Evolutionary conservation across 2,329 filamentous ascomycete species (phyloP), one percentile per base, ranked within the genome.

Genomic region (Acrocalymma vagum): DNA sequence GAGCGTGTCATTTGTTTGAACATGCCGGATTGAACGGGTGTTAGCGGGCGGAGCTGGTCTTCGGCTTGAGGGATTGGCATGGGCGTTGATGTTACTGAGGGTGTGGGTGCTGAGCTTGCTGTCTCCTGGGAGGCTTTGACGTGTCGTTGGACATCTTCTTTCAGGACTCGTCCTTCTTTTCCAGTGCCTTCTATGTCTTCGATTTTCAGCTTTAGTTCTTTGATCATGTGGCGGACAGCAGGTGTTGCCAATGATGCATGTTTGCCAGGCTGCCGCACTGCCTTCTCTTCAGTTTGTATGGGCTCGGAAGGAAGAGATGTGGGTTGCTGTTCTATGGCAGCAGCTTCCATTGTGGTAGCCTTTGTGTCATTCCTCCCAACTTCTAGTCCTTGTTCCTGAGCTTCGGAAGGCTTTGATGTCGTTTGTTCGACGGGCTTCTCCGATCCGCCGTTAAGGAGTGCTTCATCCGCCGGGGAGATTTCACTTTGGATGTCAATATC

Each of bases 1-100:
- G 93, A 96, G 43, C 85, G 85, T 10, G 93, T 96, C 94, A 99
- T 99, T 45, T 85, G 82, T 75, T 95, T 96, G 84, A 96, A 97
- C 94, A 99, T 99, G 65, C 90, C 87, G 24, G 82, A 79, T 73
- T 97, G 93, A 10, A 89, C 87, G 24, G 85, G 86, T 9, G 89
- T 89, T 47, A 99, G 77, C 42, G 82, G 76, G 21, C 86, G 78
- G 2, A 78, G 71, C 7, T 84, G 87, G 70, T 97, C 94, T 38
- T 78, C 74, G 10, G 69, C 55, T 22, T 71, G 62, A 6, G 24
- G 14, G 21, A 41, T 16, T 3, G 45, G 41, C 21, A 49, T 40
- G 6, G 66, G 51, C 7, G 72, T 58, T 15, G 68, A 55, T 47
- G 67, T 51, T 28, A 65, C 35, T 14, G 68, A 46, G 15, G 69